Evolutionary conservation across 257 asterid species (phyloP).

Genomic region (Salvia miltiorrhiza): DNA sequence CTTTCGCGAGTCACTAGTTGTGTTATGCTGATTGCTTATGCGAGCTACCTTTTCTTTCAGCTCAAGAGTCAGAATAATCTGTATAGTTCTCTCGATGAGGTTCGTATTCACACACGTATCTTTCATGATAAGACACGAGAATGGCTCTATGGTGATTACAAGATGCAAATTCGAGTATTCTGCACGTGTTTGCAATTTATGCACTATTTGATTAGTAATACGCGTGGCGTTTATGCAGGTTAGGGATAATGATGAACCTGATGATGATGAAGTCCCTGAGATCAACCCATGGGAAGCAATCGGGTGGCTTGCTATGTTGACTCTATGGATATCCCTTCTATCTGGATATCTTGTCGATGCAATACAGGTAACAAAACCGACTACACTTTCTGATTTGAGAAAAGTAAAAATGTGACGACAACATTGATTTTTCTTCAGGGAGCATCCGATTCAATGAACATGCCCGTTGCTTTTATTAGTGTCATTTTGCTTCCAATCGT

Average conservation of each 20-base stretch:
- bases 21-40: conserved; percentile 88
- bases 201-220: not conserved
- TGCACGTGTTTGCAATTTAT: not conserved
- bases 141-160: not conserved
- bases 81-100: conserved; percentile 62
- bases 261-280: conserved; percentile 78
- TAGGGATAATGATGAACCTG: conserved; percentile 44
- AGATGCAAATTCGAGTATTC: not conserved
- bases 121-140: not conserved
- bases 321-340: conserved; percentile 84
- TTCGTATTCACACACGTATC: conserved; percentile 18
- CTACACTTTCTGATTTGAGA: not conserved
- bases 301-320: conserved; percentile 83
- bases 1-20: conserved; percentile 97
- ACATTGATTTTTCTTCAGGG: conserved; percentile 52
- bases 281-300: conserved; percentile 85
- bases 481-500: conserved; percentile 92
- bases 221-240: conserved; percentile 38
- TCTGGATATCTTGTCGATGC: conserved; percentile 97
- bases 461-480: conserved; percentile 89
- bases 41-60: conserved; percentile 92
- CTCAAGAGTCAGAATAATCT: conserved; percentile 66
- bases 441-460: conserved; percentile 78
- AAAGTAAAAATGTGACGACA: not conserved
- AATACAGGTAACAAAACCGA: conserved; percentile 53